These are phyloP conservation scores for Chaetomium fimeti DNA, from an alignment of 495 filamentous ascomycete species.

Conservation along the genomic window DNA sequence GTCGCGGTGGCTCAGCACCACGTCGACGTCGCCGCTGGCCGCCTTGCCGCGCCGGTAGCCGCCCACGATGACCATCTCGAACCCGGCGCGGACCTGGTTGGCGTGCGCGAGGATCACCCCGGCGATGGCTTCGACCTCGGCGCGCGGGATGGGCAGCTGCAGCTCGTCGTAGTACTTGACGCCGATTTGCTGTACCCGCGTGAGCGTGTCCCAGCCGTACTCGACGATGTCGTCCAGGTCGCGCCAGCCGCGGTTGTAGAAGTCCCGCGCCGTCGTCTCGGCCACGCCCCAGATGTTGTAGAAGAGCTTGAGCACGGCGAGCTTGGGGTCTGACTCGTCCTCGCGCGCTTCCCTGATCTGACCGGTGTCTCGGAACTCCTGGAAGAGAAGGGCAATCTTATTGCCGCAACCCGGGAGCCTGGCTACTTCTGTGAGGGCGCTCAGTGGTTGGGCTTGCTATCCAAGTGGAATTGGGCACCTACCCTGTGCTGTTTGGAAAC, in stretches of 20 bases:
- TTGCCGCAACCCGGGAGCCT: slow-evolving; percentile 75
- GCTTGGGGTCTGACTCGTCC: slow-evolving; percentile 60
- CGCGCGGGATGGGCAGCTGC: slow-evolving; percentile 62
- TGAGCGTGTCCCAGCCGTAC: slow-evolving; percentile 71
- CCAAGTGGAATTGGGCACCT: not conserved
- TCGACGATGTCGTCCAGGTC: slow-evolving; percentile 77
- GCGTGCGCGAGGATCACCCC: slow-evolving; percentile 62
- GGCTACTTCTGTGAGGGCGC: slow-evolving; percentile 58
- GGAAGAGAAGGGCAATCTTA: slow-evolving; percentile 76
- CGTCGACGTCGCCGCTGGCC: slow-evolving; percentile 74
- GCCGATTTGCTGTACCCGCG: slow-evolving; percentile 85
- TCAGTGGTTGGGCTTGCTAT: not conserved
- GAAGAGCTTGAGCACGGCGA: slow-evolving; percentile 66
- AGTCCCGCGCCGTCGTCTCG: slow-evolving; percentile 76
- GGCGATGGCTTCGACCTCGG: slow-evolving; percentile 71
- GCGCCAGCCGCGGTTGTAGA: slow-evolving; percentile 77
- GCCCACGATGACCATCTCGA: slow-evolving; percentile 75
- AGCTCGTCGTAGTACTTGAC: slow-evolving; percentile 96
- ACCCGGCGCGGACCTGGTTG: slow-evolving; percentile 48
- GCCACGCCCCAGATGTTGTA: slow-evolving; percentile 87
- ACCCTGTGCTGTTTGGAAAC: slow-evolving; percentile 40
- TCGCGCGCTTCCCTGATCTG: slow-evolving; percentile 61
- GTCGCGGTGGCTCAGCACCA: slow-evolving; percentile 79
- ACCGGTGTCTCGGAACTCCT: slow-evolving; percentile 65
- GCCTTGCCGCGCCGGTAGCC: slow-evolving; percentile 82